These are phyloP conservation scores for Prunus fruticosa DNA, from an alignment of 306 rosid genomes.

Conservation along the genomic window DNA sequence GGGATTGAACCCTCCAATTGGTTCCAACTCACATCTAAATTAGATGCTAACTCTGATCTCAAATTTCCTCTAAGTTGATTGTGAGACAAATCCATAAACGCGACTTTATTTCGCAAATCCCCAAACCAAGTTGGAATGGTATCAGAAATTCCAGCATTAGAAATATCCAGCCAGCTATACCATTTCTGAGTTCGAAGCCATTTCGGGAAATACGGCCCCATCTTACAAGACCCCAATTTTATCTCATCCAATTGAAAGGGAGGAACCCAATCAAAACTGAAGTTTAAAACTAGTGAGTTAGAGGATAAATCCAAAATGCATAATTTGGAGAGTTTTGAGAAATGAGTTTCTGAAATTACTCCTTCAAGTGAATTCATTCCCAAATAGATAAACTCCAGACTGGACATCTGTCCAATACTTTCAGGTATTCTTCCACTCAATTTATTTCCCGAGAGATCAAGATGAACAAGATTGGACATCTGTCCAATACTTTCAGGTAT, in stretches of 20 bases:
- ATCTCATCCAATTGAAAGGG: accelerated
- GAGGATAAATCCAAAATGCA: background rate
- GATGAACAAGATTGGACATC: background rate
- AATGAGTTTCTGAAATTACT: background rate
- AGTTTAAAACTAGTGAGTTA: background rate
- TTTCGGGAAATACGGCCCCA: background rate
- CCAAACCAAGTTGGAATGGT: background rate
- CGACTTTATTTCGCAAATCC: background rate
- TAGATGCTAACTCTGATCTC: background rate
- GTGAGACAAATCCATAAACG: background rate
- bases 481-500: background rate
- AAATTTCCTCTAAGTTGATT: background rate
- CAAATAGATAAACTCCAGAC: accelerated
- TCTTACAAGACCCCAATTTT: background rate
- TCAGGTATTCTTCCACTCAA: background rate
- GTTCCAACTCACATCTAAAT: constrained; percentile 3
- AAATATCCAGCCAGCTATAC: background rate
- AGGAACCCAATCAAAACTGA: background rate
- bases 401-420: background rate
- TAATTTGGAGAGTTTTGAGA: background rate
- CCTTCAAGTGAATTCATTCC: background rate
- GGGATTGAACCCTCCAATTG: background rate
- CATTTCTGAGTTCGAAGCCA: background rate
- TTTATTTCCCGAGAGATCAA: background rate
- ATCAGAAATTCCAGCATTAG: background rate